Evolutionary conservation across 1,284 basidiomycete genomes (phyloP), one percentile per base, ranked within the genome.

Genomic region (Cryptococcus maquisensis): DNA sequence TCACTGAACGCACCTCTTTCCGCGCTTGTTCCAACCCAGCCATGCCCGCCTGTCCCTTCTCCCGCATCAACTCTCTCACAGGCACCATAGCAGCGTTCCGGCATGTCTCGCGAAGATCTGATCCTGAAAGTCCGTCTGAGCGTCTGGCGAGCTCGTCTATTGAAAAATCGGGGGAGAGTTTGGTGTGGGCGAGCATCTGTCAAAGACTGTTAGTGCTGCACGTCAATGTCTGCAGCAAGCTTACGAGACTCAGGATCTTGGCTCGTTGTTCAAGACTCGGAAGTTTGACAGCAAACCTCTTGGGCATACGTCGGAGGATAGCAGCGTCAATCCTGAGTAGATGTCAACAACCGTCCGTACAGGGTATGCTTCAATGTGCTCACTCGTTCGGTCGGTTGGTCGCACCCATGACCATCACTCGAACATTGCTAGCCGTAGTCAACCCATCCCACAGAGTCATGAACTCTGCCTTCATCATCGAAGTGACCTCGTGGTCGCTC

Each of bases 391-490:
- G 94, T 58, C 96, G 81, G 75, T 99, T 98, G 6, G 95, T 98
- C 0, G 94, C 95, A 28, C 95, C 95, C 2, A 98, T 83, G 4
- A 99, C 90, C 60, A 98, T 77, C 66, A 99, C 95, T 21, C 92
- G 83, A 20, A 74, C 71, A 48, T 82, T 79, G 15, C 77, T 82
- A 3, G 84, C 86, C 0, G 91, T 93, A 1, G 87, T 83, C n/a
- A 98, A 80, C 3, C 96, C 96, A 72, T 99, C 96, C 96, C 96
- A 98, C 37, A 97, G 80, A 3, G 92, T 96, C 94, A 98, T 97
- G 73, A 98, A 98, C 72, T 99, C 95, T 1, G 95, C 95, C 79
- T 99, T 98, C 86, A 98, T 96, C 93, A 98, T 98, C 5, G 87
- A 91, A 24, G 93, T 98, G 45, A 94, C 95, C 70, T 98, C 96